A percentile compares a stretch with the other conserved stretches of the same genome.
phyloP scores from a whole-genome alignment of 2,329 filamentous ascomycete genomes.

The Mycocentrospora acerina region DNA sequence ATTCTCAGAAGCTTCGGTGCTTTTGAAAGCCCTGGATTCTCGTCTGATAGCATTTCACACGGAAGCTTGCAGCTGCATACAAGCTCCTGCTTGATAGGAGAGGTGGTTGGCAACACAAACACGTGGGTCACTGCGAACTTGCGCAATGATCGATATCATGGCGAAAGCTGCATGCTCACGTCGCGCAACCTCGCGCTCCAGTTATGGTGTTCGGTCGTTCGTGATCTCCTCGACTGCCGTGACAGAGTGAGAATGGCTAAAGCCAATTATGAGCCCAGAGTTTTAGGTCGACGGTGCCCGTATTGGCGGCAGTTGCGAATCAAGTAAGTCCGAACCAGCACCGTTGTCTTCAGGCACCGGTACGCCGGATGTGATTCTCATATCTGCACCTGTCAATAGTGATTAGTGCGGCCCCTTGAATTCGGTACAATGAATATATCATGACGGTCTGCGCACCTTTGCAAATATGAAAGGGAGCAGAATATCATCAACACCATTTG shows the following conservation, averaged over 20 bases:
- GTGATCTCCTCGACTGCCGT: slow-evolving; percentile 45
- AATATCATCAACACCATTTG: too few relatives aligned
- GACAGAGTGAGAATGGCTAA: slow-evolving; percentile 47
- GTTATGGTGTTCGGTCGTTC: slow-evolving; percentile 46
- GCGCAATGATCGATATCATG: slow-evolving; percentile 27
- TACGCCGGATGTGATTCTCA: slow-evolving; percentile 36
- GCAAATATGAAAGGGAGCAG: too few relatives aligned
- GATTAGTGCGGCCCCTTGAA: slow-evolving; percentile 4
- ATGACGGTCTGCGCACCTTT: too few relatives aligned
- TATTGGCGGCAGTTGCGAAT: slow-evolving; percentile 29
- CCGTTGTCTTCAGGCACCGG: slow-evolving; percentile 46
- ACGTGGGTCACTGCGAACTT: slow-evolving; percentile 27
- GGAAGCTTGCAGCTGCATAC: slow-evolving; percentile 42
- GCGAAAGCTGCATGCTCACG: slow-evolving; percentile 48
- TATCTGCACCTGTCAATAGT: slow-evolving; percentile 20
- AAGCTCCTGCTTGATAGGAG: slow-evolving; percentile 44
- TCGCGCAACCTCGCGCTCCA: slow-evolving; percentile 47
- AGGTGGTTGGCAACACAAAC: slow-evolving; percentile 45
- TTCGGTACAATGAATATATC: too few relatives aligned
- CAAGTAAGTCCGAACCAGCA: slow-evolving; percentile 42
- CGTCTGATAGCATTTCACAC: slow-evolving; percentile 47
- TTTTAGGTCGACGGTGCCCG: slow-evolving; percentile 37
- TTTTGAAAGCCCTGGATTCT: slow-evolving; percentile 37
- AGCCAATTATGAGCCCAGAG: slow-evolving; percentile 42
- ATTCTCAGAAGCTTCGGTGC: slow-evolving; percentile 43